A percentile compares a stretch with the other conserved stretches of the same genome.
phyloP scores from a whole-genome alignment of 192 early-diverging fungal genomes.

The Cladochytrium replicatum region DNA sequence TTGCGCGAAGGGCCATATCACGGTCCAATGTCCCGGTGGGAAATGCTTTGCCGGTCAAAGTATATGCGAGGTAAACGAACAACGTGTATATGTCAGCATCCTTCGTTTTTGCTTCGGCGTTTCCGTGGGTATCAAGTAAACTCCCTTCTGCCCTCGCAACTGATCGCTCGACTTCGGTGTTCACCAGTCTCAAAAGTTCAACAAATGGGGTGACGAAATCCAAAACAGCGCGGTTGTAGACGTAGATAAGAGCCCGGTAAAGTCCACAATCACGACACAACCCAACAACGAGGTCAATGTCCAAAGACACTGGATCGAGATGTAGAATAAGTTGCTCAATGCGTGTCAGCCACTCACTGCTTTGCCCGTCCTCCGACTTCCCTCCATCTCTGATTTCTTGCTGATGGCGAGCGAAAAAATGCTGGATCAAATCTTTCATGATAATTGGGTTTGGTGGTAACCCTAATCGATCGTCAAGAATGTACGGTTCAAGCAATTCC shows the following conservation, averaged over 20 bases:
- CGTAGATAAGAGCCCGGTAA: constrained; percentile 27
- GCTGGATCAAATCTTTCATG: constrained; percentile 18
- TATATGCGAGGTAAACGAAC: constrained; percentile 40
- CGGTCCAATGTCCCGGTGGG: constrained; percentile 27
- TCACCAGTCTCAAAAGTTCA: constrained; percentile 17
- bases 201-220: constrained; percentile 37
- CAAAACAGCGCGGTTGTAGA: constrained; percentile 26
- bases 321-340: constrained; percentile 39
- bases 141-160: background rate
- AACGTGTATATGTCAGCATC: constrained; percentile 24
- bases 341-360: constrained; percentile 14
- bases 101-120: constrained; percentile 6
- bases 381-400: too few species aligned
- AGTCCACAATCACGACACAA: constrained; percentile 23
- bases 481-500: constrained; percentile 26
- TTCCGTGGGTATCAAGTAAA: background rate
- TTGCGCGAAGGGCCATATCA: constrained; percentile 17
- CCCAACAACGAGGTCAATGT: constrained; percentile 26
- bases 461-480: constrained; percentile 25
- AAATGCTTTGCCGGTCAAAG: constrained; percentile 39
- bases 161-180: background rate
- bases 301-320: constrained; percentile 29
- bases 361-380: too few species aligned
- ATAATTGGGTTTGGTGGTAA: constrained; percentile 23
- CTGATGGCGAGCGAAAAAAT: constrained; percentile 9